phyloP scores from a whole-genome alignment of 495 filamentous ascomycete genomes.

The Aspergillus ostianus region DNA sequence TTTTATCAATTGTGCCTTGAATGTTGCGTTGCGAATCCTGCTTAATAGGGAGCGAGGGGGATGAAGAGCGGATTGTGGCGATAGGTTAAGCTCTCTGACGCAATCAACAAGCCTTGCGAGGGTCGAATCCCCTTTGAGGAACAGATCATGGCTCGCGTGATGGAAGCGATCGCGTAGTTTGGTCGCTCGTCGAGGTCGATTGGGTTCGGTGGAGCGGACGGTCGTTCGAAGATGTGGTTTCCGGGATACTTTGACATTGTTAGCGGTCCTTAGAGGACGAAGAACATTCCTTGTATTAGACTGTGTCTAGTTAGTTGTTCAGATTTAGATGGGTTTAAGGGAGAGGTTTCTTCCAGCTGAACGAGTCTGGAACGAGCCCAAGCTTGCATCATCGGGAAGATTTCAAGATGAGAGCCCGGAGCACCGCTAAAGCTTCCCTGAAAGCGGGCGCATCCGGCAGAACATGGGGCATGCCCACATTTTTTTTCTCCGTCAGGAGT shows the following conservation, averaged over 20 bases:
- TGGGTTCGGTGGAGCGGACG: background rate
- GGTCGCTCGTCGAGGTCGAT: background rate
- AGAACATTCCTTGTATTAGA: background rate
- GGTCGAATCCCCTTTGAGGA: background rate
- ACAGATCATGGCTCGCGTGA: background rate
- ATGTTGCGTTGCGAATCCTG: background rate
- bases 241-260: background rate
- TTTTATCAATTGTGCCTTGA: background rate
- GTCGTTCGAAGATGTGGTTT: background rate
- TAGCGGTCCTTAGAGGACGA: background rate
- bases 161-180: background rate
- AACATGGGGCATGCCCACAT: background rate
- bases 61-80: background rate
- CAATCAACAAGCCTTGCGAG: background rate
- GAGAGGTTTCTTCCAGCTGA: too few species aligned
- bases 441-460: background rate
- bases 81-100: background rate
- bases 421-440: too few species aligned
- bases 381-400: too few species aligned
- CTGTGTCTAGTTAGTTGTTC: too few species aligned
- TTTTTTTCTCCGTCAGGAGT: too few species aligned
- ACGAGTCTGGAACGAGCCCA: too few species aligned
- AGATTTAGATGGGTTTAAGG: too few species aligned
- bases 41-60: background rate
- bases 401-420: too few species aligned